Percentiles rank a stretch among this genome's conserved stretches.
Evolutionary conservation across 768 basidiomycete species (phyloP).

Genomic region (Agaricus bisporus): DNA sequence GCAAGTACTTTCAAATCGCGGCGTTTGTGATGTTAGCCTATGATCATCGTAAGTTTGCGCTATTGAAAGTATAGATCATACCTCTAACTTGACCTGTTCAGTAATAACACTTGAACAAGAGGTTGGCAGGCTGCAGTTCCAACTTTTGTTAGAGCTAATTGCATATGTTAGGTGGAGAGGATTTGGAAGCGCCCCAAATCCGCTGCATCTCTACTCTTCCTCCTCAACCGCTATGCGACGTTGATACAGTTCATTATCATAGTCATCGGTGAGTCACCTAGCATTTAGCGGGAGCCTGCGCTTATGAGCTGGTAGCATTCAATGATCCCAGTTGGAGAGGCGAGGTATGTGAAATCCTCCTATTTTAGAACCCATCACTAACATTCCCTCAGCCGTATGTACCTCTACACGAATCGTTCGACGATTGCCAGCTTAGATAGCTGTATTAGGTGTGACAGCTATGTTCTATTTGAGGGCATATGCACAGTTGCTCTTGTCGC

Average conservation of each 20-base stretch:
- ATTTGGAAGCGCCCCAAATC: slow-evolving; percentile 22
- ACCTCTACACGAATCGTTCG: background rate
- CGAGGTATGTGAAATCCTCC: slow-evolving; percentile 9
- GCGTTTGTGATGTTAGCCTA: slow-evolving; percentile 17
- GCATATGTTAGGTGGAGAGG: slow-evolving; percentile 15
- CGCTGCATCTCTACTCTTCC: slow-evolving; percentile 22
- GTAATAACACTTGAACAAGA: slow-evolving; percentile 11
- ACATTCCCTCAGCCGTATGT: background rate
- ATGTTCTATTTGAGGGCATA: slow-evolving; percentile 23
- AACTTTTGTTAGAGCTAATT: too few species aligned
- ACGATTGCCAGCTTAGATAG: background rate
- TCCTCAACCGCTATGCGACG: slow-evolving; percentile 24
- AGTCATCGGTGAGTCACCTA: slow-evolving; percentile 14
- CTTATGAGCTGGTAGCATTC: slow-evolving; percentile 14
- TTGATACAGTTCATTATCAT: slow-evolving; percentile 22
- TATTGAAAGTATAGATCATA: background rate
- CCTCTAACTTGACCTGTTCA: background rate
- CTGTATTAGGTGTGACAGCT: slow-evolving; percentile 15
- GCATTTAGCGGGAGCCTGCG: background rate
- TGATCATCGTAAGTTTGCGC: slow-evolving; percentile 13
- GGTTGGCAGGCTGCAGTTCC: background rate
- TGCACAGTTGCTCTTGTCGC: slow-evolving; percentile 21
- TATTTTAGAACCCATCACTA: too few species aligned
- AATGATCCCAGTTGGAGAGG: slow-evolving; percentile 18
- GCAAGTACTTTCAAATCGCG: slow-evolving; percentile 18